Evolutionary conservation across 306 rosid species (phyloP).

Genomic region (Geum urbanum): DNA sequence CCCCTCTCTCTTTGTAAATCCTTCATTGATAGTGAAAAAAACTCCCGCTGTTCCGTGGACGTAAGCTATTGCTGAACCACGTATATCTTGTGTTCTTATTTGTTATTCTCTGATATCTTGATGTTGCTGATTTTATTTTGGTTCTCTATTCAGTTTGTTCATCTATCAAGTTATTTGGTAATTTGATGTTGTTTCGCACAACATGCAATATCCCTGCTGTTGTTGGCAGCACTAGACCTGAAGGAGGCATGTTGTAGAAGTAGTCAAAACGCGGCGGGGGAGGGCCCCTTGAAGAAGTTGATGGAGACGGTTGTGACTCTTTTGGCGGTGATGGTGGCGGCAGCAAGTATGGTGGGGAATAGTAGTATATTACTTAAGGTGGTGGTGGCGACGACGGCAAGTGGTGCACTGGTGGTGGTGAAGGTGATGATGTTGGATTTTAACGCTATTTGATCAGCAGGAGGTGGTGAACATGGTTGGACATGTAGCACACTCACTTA

Average conservation of each 20-base stretch:
- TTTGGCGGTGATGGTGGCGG: slow-evolving; percentile 12
- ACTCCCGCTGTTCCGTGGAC: too few species aligned
- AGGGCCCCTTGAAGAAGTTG: slow-evolving; percentile 29
- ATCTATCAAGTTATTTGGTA: too few species aligned
- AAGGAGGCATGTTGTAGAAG: slow-evolving; percentile 34
- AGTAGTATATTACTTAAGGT: slow-evolving; percentile 2
- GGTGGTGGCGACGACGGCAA: slow-evolving; percentile 14
- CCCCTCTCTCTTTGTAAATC: too few species aligned
- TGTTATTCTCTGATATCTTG: too few species aligned
- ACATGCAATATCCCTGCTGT: slow-evolving; percentile 39
- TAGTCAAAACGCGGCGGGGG: slow-evolving; percentile 48
- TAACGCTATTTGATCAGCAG: slow-evolving; percentile 36
- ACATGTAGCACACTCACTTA: slow-evolving; percentile 71
- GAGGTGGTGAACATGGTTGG: slow-evolving; percentile 73
- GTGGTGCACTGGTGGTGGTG: slow-evolving; percentile 14
- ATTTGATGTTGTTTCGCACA: too few species aligned
- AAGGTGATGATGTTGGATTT: slow-evolving; percentile 23
- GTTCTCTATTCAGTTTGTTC: too few species aligned
- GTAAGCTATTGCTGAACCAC: too few species aligned
- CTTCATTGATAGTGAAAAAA: too few species aligned
- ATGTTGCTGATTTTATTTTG: too few species aligned
- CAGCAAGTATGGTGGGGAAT: slow-evolving; percentile 6
- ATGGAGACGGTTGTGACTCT: slow-evolving; percentile 21
- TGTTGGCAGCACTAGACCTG: slow-evolving; percentile 38
- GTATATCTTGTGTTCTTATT: too few species aligned